Evolutionary conservation across 1,284 basidiomycete species (phyloP), one percentile per base, ranked within the genome.

Genomic region (Boletus smithii): DNA sequence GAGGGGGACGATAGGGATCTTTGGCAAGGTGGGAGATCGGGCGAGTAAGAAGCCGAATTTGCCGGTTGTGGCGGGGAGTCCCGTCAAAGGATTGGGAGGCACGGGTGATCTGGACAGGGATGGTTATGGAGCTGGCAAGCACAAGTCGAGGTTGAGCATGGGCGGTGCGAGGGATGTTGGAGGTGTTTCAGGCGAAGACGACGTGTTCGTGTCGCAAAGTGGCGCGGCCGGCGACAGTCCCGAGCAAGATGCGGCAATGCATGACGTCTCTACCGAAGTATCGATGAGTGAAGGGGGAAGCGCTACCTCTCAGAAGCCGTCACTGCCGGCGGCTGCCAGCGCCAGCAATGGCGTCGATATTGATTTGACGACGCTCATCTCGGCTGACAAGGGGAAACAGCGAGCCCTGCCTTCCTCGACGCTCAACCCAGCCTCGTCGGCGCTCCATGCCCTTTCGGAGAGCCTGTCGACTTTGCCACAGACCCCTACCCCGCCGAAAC

Each of bases 11-110:
- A 47, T 47, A 4, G 56, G 63, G 4, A 56, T 65, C 8, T 68
- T 66, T 46, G 53, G 57, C 29, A 65, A 71, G 39, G 54, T 65
- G 0, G 66, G 73, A 13, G 72, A 72, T 29, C 76, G 76, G 54
- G 83, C 72, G 13, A 88, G 85, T 61, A 78, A 78, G 66, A 79
- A 79, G 60, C 74, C 81, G n/a, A 76, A 66, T 37, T 64, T 88
- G 45, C 81, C 85, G 0, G 76, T 70, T 43, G 78, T 83, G 2
- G 68, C 70, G 46, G 80, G 70, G 13, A 83, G 80, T 57, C 80
- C 81, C 33, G 73, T 78, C 35, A 83, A 83, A 61, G 77, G 42
- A 11, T 48, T 42, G 4, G 58, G 56, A 20, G 40, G 44, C 6
- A 44, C 35, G 7, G 51, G 24, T 8, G 37, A 52, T 42, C 14